Evolutionary conservation across 805 yeast genomes (phyloP).

Genomic region (Alloascoidea africana): DNA sequence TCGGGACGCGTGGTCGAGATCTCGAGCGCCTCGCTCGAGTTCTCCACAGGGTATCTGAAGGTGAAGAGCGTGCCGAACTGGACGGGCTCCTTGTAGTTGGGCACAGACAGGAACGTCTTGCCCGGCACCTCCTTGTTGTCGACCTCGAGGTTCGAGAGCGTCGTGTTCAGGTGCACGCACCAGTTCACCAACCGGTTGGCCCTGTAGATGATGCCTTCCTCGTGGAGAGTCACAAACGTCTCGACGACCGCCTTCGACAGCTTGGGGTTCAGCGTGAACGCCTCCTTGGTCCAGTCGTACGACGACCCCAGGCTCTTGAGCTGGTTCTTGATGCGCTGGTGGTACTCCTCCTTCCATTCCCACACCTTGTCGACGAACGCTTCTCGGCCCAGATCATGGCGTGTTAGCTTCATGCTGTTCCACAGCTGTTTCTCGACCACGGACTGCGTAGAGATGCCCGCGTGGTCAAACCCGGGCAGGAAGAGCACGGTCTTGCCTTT

Average conservation of each 20-base stretch:
- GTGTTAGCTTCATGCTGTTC: slow-evolving; percentile 75
- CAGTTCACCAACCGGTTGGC: slow-evolving; percentile 89
- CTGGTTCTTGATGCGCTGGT: slow-evolving; percentile 70
- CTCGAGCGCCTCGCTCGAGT: slow-evolving; percentile 68
- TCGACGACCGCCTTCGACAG: slow-evolving; percentile 72
- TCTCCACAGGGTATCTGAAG: slow-evolving; percentile 80
- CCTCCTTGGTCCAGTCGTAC: slow-evolving; percentile 91
- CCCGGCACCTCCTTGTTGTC: slow-evolving; percentile 84
- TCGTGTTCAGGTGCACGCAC: slow-evolving; percentile 91
- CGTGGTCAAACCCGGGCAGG: slow-evolving; percentile 96
- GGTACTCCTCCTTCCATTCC: slow-evolving; percentile 98
- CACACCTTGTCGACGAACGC: slow-evolving; percentile 77
- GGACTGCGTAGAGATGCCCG: slow-evolving; percentile 97
- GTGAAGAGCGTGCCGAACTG: slow-evolving; percentile 98
- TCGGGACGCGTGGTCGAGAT: slow-evolving; percentile 99
- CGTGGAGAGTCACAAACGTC: slow-evolving; percentile 83
- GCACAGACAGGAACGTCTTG: slow-evolving; percentile 66
- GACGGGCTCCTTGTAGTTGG: slow-evolving; percentile 78
- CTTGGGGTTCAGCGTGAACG: slow-evolving; percentile 76
- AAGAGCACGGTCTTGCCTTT: slow-evolving; percentile 87
- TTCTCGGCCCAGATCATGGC: slow-evolving; percentile 94
- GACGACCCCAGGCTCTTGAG: slow-evolving; percentile 87
- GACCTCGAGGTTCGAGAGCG: slow-evolving; percentile 91
- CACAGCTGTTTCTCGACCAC: slow-evolving; percentile 94
- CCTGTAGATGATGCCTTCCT: slow-evolving; percentile 91